A percentile compares a stretch with the other conserved stretches of the same genome.
These are phyloP conservation scores for Pistacia vera DNA, from an alignment of 345 rosid genomes.

Conservation along the genomic window DNA sequence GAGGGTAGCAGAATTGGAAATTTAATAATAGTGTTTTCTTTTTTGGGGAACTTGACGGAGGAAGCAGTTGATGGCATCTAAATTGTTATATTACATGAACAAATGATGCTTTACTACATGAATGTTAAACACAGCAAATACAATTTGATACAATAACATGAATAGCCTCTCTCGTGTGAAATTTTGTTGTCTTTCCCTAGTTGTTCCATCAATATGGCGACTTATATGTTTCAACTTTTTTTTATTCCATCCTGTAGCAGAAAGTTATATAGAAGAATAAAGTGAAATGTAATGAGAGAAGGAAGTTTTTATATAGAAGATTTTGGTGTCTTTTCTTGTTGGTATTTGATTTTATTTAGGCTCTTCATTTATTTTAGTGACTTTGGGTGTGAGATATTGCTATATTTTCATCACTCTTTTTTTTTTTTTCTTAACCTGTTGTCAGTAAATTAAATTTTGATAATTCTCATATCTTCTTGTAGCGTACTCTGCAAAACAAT, in stretches of 20 bases:
- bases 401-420: not conserved
- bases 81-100: not conserved
- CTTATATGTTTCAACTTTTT: not conserved
- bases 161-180: not conserved
- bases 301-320: not conserved
- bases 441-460: not conserved
- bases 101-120: not conserved
- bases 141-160: not conserved
- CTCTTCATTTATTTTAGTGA: not conserved
- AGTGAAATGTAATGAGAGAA: not conserved
- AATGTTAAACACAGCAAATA: not conserved
- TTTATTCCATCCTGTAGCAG: not conserved
- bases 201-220: not conserved
- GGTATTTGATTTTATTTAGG: not conserved
- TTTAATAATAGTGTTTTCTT: not conserved
- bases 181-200: not conserved
- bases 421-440: not conserved
- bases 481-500: not conserved
- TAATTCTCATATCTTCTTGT: not conserved
- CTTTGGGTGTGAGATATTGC: not conserved
- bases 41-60: constrained; percentile 7
- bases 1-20: not conserved
- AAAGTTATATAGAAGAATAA: not conserved
- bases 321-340: constrained; percentile 5
- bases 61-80: not conserved